A percentile compares a stretch with the other conserved stretches of the same genome.
Conservation (phyloP, 2,329 filamentous ascomycete genomes). For the Hypoxylon sp. region DNA sequence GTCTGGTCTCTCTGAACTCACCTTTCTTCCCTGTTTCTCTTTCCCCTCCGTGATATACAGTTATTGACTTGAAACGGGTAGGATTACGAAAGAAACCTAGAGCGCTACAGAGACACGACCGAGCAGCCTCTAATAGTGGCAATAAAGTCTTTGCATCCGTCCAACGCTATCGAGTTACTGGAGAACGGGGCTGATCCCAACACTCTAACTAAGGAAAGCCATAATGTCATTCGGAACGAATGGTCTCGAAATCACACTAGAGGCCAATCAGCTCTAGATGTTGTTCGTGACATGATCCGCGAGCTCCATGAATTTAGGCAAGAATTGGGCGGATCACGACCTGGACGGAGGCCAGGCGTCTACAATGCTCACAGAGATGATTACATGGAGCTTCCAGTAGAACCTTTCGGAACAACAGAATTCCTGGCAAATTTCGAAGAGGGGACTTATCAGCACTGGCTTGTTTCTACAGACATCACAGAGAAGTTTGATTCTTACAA, state of each 20-base stretch:
- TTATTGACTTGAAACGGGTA: conserved; percentile 22
- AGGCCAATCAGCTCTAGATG: conserved; percentile 71
- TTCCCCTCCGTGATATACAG: conserved; percentile 39
- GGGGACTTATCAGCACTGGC: conserved; percentile 74
- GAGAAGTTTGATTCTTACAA: conserved; percentile 55
- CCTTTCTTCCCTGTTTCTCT: conserved; percentile 22
- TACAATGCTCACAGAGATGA: conserved; percentile 39
- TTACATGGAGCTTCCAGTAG: conserved; percentile 53
- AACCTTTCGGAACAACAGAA: conserved; percentile 60
- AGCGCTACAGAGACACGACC: conserved; percentile 62
- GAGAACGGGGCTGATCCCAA: conserved; percentile 77
- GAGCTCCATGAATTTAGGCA: conserved; percentile 63
- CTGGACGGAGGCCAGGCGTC: conserved; percentile 40
- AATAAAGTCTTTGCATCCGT: conserved; percentile 62
- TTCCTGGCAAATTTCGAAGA: conserved; percentile 67
- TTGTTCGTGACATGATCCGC: conserved; percentile 68
- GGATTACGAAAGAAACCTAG: conserved; percentile 63
- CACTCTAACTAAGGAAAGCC: conserved; percentile 63
- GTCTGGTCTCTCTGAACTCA: not conserved
- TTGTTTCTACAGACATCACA: conserved; percentile 60
- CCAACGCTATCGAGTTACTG: conserved; percentile 72
- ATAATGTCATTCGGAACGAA: conserved; percentile 56
- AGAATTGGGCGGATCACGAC: conserved; percentile 47
- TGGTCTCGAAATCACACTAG: conserved; percentile 55
- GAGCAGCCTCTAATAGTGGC: conserved; percentile 79